Evolutionary conservation across 768 basidiomycete species (phyloP), one percentile per base, ranked within the genome.

Genomic region (Amanita exitialis): DNA sequence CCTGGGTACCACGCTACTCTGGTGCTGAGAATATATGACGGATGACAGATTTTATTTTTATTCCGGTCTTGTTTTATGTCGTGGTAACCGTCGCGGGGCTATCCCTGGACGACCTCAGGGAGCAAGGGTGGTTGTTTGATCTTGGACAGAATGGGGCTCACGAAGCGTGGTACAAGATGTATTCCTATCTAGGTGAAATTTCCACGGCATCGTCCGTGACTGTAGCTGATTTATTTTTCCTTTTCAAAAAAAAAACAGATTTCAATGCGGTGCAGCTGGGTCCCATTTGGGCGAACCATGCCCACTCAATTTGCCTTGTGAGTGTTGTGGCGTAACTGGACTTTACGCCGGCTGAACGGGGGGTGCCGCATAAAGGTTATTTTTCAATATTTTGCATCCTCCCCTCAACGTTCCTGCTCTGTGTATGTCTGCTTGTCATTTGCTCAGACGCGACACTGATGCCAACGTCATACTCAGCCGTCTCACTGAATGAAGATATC

Each of bases 221-320:
- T 18, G 15, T 12, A 5, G 4, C 2, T 16, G 16, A 18, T 15
- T 18, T n/a, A n/a, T 20, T 30, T 16, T 27, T n/a, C 9, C 30
- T 4, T 32, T 12, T 13, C 18, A 21, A 90, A n/a, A n/a, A n/a
- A n/a, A n/a, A n/a, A n/a, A n/a, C n/a, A n/a, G 88, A 93, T 60
- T 76, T 79, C 54, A 60, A 62, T 12, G 71, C 74, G 16, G 79
- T 87, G 12, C 70, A 69, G 16, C 90, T 80, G 68, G 66, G 61
- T 3, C 79, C 85, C 0, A 70, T 99, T 28, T 84, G 85, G 81
- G 68, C 77, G 1, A n/a, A 94, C 91, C 0, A 68, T 99, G 60
- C 94, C 95, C 3, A 98, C 94, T 1, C 95, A 98, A 61, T 80
- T 97, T 53, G 95, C 95, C 3, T 64, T 99, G 81, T 86, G 54